Evolutionary conservation across 805 yeast species (phyloP).

Genomic region (Ogataea parapolymorpha): DNA sequence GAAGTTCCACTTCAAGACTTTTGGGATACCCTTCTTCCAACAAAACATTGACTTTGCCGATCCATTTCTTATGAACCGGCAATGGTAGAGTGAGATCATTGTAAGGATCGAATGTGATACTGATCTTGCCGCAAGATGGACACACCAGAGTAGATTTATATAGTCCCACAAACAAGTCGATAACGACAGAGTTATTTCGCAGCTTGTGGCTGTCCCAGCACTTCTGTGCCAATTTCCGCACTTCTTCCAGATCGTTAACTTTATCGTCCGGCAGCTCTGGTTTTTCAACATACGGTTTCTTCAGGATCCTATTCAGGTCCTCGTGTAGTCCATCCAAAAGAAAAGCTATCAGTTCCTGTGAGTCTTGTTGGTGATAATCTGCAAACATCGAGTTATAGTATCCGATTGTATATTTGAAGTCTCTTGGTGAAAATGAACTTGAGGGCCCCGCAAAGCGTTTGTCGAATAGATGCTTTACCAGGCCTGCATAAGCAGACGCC

Average conservation of each 20-base stretch:
- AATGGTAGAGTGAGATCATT: constrained; percentile 87
- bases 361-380: constrained; percentile 86
- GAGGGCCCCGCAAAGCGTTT: constrained; percentile 20
- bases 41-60: constrained; percentile 57
- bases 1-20: constrained; percentile 66
- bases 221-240: constrained; percentile 60
- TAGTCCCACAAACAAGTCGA: constrained; percentile 85
- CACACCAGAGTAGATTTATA: constrained; percentile 89
- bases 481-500: constrained; percentile 68
- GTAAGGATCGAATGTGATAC: constrained; percentile 91
- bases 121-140: constrained; percentile 75
- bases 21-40: constrained; percentile 52
- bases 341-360: constrained; percentile 89
- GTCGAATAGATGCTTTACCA: constrained; percentile 59
- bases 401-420: constrained; percentile 77
- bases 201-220: constrained; percentile 79
- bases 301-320: constrained; percentile 76
- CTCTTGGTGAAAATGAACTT: constrained; percentile 56
- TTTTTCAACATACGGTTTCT: constrained; percentile 85
- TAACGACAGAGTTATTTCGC: constrained; percentile 80
- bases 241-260: constrained; percentile 48
- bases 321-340: constrained; percentile 87
- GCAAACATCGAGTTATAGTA: constrained; percentile 73
- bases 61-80: constrained; percentile 75
- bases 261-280: constrained; percentile 73